phyloP scores from a whole-genome alignment of 345 rosid genomes.

The Garcia nutans region DNA sequence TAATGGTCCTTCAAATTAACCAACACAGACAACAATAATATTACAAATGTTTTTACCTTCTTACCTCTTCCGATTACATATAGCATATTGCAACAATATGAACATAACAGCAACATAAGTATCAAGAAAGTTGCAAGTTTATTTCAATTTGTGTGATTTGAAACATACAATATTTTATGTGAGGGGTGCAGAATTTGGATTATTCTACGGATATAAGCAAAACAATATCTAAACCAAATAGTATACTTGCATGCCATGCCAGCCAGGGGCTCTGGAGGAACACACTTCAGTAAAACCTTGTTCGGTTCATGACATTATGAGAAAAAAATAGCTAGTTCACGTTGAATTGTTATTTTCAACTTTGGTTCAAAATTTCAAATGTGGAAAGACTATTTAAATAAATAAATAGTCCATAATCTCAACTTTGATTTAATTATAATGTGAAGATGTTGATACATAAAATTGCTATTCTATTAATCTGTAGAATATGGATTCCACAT shows the following conservation, averaged over 20 bases:
- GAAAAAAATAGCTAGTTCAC: not conserved
- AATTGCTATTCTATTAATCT: too few relatives aligned
- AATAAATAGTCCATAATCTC: too few relatives aligned
- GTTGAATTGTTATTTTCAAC: too few relatives aligned
- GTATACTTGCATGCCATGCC: not conserved
- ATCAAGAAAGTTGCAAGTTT: not conserved
- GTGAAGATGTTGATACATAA: too few relatives aligned
- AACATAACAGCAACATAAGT: not conserved
- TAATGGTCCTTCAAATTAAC: slow-evolving; percentile 9
- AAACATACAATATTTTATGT: not conserved
- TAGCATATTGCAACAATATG: not conserved
- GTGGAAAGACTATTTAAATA: too few relatives aligned
- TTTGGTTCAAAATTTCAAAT: too few relatives aligned
- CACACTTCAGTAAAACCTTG: not conserved
- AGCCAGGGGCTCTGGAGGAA: not conserved
- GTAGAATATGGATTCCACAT: too few relatives aligned
- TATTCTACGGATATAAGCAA: not conserved
- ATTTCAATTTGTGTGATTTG: not conserved
- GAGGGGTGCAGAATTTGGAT: not conserved
- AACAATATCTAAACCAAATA: not conserved
- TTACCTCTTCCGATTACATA: not conserved
- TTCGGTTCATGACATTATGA: not conserved
- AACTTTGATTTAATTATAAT: too few relatives aligned
- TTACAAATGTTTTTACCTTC: not conserved
- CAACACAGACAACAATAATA: not conserved